phyloP scores from a whole-genome alignment of 2,329 filamentous ascomycete genomes.

The Ophiostoma ulmi region DNA sequence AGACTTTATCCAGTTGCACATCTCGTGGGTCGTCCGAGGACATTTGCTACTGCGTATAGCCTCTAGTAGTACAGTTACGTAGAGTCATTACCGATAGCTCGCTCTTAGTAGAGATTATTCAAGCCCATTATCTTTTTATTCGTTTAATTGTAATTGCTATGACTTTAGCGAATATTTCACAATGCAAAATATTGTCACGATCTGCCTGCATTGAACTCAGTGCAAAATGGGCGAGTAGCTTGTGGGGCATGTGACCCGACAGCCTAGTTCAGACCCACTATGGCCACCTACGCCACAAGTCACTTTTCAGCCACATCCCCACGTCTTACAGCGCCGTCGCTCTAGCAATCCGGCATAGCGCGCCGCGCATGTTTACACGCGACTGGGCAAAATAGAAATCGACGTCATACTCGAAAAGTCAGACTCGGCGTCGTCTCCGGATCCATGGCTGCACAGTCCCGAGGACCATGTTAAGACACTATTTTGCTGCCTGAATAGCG shows the following conservation, averaged over 20 bases:
- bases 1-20: background rate
- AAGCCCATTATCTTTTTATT: too few species aligned
- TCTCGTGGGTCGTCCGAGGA: background rate
- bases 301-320: background rate
- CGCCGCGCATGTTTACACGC: background rate
- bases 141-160: too few species aligned
- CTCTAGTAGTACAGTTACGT: background rate
- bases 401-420: background rate
- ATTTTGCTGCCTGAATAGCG: background rate
- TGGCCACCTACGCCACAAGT: background rate
- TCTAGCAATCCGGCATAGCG: background rate
- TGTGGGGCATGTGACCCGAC: background rate
- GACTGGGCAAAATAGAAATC: conserved; percentile 1
- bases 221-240: background rate
- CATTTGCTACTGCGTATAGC: background rate
- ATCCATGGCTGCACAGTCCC: background rate
- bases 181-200: background rate
- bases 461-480: background rate
- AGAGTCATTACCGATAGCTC: background rate
- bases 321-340: background rate
- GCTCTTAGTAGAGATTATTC: background rate
- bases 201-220: background rate
- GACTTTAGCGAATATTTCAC: background rate
- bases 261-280: background rate
- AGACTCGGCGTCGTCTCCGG: background rate